phyloP scores from a whole-genome alignment of 768 basidiomycete species.

The Panaeolus papilionaceus region DNA sequence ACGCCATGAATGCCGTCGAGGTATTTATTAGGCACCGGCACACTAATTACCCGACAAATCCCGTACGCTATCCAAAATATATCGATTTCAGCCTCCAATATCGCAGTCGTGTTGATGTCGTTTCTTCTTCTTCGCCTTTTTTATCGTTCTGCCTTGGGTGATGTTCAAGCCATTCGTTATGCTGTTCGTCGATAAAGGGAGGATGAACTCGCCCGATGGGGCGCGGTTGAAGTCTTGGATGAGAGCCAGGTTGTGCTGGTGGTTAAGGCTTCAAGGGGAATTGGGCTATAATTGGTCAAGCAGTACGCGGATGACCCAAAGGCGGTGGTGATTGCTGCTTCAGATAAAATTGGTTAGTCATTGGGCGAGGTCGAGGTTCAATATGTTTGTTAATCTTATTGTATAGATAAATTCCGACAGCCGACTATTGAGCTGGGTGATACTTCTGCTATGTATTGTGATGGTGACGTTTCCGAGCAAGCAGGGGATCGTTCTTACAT shows the following conservation, averaged over 20 bases:
- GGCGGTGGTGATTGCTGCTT: slow-evolving; percentile 35
- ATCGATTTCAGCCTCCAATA: not conserved
- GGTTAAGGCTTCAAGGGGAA: too few relatives aligned
- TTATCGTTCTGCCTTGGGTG: not conserved
- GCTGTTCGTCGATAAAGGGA: not conserved
- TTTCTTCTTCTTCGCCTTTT: not conserved
- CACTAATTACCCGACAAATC: not conserved
- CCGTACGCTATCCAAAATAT: not conserved
- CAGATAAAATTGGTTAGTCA: slow-evolving; percentile 32
- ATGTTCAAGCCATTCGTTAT: not conserved
- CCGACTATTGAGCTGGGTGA: not conserved
- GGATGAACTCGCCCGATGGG: not conserved
- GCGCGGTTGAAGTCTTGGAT: too few relatives aligned
- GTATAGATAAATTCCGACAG: not conserved
- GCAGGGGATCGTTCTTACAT: slow-evolving; percentile 31
- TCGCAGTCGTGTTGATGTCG: not conserved
- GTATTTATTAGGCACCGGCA: not conserved
- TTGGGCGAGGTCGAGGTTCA: too few relatives aligned
- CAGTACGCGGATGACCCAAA: slow-evolving; percentile 33
- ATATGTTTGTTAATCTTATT: too few relatives aligned
- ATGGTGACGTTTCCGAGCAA: slow-evolving; percentile 32
- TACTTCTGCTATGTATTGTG: slow-evolving; percentile 3
- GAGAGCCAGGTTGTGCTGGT: too few relatives aligned
- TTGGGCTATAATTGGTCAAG: too few relatives aligned
- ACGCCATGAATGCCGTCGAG: slow-evolving; percentile 1